phyloP scores from a whole-genome alignment of 495 filamentous ascomycete genomes.

The Gamarada debralockiae region DNA sequence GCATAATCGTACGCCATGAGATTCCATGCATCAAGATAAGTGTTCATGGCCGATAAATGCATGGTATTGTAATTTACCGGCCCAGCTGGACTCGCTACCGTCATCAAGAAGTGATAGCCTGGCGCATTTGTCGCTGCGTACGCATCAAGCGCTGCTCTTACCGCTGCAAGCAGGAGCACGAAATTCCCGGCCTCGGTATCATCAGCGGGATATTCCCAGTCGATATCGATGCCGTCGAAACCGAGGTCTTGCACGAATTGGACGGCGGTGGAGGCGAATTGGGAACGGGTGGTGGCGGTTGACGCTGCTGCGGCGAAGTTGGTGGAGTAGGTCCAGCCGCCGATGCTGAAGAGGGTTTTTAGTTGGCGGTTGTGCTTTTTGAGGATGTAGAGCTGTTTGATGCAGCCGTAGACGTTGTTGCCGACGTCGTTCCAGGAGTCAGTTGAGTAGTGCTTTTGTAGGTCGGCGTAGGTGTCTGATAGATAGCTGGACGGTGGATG shows the following conservation, averaged over 20 bases:
- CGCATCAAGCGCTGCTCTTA: constrained; percentile 59
- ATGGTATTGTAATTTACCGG: constrained; percentile 66
- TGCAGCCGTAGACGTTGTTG: constrained; percentile 74
- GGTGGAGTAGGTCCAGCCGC: constrained; percentile 83
- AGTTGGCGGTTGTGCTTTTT: constrained; percentile 83
- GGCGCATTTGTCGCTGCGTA: constrained; percentile 49
- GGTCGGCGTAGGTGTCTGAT: constrained; percentile 55
- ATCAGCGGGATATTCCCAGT: constrained; percentile 65
- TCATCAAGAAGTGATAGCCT: constrained; percentile 65
- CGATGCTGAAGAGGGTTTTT: constrained; percentile 82
- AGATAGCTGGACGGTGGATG: constrained; percentile 29
- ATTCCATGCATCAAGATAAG: constrained; percentile 80
- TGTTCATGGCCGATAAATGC: constrained; percentile 64
- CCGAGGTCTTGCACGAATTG: constrained; percentile 51
- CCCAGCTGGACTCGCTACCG: constrained; percentile 64
- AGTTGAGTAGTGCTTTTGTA: constrained; percentile 70
- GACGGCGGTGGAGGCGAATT: constrained; percentile 53
- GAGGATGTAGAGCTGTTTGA: constrained; percentile 83
- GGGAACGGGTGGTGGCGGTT: constrained; percentile 46
- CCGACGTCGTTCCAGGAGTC: constrained; percentile 61
- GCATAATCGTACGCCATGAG: constrained; percentile 80
- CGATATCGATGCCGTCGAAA: constrained; percentile 57
- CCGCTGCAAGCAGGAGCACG: constrained; percentile 64
- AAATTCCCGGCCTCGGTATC: constrained; percentile 62
- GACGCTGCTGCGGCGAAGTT: constrained; percentile 71